phyloP scores from a whole-genome alignment of 176 grass and related monocot genomes.

The Carex parvula region DNA sequence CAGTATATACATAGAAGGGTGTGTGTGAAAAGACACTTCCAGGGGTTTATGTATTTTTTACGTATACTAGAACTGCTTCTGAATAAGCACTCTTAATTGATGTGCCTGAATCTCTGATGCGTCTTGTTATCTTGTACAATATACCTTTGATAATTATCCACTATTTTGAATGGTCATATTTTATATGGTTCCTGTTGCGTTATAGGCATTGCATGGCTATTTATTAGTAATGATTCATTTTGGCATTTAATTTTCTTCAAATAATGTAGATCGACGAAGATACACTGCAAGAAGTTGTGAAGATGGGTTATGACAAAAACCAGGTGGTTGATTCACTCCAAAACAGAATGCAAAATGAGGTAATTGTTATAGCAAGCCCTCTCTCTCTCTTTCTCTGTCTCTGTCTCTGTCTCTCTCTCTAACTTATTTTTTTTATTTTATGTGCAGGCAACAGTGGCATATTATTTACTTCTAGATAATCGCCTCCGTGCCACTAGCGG shows the following conservation, averaged over 20 bases:
- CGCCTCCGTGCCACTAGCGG: conserved; percentile 49
- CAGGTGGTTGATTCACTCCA: conserved; percentile 64
- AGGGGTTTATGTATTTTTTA: background rate
- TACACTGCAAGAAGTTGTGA: conserved; percentile 61
- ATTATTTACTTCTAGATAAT: conserved; percentile 89
- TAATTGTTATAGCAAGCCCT: conserved; percentile 20
- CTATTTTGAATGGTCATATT: background rate
- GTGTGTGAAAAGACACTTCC: background rate
- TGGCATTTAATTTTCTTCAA: background rate
- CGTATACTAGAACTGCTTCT: background rate
- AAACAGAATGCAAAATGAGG: conserved; percentile 84
- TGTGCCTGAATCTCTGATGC: background rate
- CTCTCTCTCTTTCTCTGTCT: background rate
- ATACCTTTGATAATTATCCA: background rate
- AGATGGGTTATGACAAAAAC: conserved; percentile 70
- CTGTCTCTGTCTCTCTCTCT: background rate
- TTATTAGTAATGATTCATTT: background rate
- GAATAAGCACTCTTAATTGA: background rate
- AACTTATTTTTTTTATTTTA: conserved; percentile 16
- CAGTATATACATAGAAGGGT: background rate
- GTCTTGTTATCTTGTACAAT: background rate
- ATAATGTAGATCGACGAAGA: conserved; percentile 74
- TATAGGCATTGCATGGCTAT: background rate
- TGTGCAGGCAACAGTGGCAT: conserved; percentile 78
- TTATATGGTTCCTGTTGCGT: background rate